Base-by-base conservation (phyloP, 2,329 filamentous ascomycete genomes). In the Diplodia seriata region DNA sequence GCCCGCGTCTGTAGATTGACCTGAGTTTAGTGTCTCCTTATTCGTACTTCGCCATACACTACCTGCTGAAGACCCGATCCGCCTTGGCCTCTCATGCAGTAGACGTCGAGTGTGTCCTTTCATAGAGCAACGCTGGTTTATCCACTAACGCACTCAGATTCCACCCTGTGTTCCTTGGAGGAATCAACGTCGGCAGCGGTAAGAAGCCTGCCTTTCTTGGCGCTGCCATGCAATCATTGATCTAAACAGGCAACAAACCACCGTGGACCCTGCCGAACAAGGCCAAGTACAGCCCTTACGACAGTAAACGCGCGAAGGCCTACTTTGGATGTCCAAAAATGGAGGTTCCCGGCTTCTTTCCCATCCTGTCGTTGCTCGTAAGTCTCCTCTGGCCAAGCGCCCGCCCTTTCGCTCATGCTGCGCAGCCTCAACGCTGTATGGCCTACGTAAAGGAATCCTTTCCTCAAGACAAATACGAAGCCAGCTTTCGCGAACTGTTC, bases 231-330 rank as follows among this genome's bases (percentile, higher is more conserved):
- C 43, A 15, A 14, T 43, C 7, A 29, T 33, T 62, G 38, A 62
- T 38, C 33, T 2, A 3, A 38, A 38, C 61, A 87, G 90, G 90
- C 61, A 94, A 95, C 77, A 87, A 87, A 71, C 91, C 91, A 0
- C 91, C 92, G 0, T 93, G 90, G 90, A 83, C 83, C 0, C 81
- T 91, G 36, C 86, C 88, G 1, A 88, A 87, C 53, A 94, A 94
- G 81, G 88, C 85, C 26, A 76, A 74, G 1, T 89, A 92, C 74
- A 81, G 85, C 59, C 72, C 72, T 31, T 85, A 81, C 68, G 86
- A 89, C 72, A 73, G 73, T 3, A 73, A 76, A 23, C 79, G 86
- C 53, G 84, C 85, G n/a, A 80, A 81, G 68, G 79, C 78, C 65
- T 85, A 87, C 72, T 87, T 87, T 70, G 81, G 80, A 1, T 73